Evolutionary conservation across 768 basidiomycete species (phyloP), one percentile per base, ranked within the genome.

Genomic region (Suillus discolor): DNA sequence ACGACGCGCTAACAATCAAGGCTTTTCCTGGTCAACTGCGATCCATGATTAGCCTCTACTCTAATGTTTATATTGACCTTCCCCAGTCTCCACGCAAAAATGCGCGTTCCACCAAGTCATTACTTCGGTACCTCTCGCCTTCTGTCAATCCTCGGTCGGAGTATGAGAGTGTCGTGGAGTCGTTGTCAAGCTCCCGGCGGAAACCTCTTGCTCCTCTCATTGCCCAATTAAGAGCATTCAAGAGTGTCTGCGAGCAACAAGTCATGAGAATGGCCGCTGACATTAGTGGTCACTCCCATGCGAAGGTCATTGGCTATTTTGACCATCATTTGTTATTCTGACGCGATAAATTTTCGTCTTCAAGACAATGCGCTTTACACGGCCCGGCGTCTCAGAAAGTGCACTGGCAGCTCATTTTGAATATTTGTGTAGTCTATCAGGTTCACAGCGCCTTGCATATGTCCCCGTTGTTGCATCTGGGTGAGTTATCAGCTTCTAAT

Each of bases 391-490:
- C 64, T 84, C 85, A 1, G 92, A 93, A 72, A 79, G 83, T 39
- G 80, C 82, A 20, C 77, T 92, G 9, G 89, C 84, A 0, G 92
- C 96, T 6, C 92, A 95, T 73, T 98, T 99, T 73, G 92, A 97
- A 77, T 97, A 97, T 72, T 70, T 91, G 1, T 96, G 95, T 71
- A 84, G 87, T 4, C 81, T 93, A 51, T 80, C 81, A 18, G 97
- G 97, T 25, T 84, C 93, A 15, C 90, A 94, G 71, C 85, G 96
- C 47, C 86, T 89, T 57, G 96, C 97, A n/a, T 99, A 99, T 74
- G 96, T 99, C 1, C 97, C 97, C 15, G 97, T 99, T 6, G 93
- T 98, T 41, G 97, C 94, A 6, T 96, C 94, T 1, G 97, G 97
- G 92, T 93, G 76, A 67, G 84, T 70, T 9, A 65, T 31, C 20